phyloP scores from a whole-genome alignment of 176 grass and related monocot species.

The Aegilops bicornis region DNA sequence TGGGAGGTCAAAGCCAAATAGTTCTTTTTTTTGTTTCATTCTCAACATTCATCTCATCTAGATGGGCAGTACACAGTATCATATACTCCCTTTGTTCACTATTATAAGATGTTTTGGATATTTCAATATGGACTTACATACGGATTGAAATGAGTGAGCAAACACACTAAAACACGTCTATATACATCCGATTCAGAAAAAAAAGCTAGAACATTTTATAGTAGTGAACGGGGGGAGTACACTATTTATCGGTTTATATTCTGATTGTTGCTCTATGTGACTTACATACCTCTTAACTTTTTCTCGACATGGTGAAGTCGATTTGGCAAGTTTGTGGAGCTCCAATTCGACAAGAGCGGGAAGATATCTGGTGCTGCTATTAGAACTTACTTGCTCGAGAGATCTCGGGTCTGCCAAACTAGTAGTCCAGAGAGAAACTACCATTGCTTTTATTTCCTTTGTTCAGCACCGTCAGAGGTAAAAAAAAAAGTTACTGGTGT shows the following conservation, averaged over 20 bases:
- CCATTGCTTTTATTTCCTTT: slow-evolving; percentile 97
- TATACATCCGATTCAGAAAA: no score
- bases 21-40: slow-evolving; percentile 17
- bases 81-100: neutral
- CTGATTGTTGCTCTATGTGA: slow-evolving; percentile 20
- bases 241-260: slow-evolving; percentile 19
- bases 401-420: slow-evolving; percentile 95
- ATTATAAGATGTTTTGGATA: no score
- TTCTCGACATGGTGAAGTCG: slow-evolving; percentile 58
- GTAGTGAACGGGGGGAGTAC: neutral
- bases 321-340: slow-evolving; percentile 99
- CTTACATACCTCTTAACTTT: slow-evolving; percentile 22
- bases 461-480: slow-evolving; percentile 85
- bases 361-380: slow-evolving; percentile 98
- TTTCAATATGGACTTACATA: no score
- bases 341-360: slow-evolving; percentile 91
- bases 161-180: no score
- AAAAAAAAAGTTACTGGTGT: neutral
- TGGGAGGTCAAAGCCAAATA: neutral
- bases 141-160: no score
- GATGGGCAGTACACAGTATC: neutral
- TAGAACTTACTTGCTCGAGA: slow-evolving; percentile 97
- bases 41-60: neutral
- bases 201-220: no score
- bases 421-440: slow-evolving; percentile 96